Evolutionary conservation across 2,329 filamentous ascomycete genomes (phyloP).

Genomic region (Talaromyces piceae): DNA sequence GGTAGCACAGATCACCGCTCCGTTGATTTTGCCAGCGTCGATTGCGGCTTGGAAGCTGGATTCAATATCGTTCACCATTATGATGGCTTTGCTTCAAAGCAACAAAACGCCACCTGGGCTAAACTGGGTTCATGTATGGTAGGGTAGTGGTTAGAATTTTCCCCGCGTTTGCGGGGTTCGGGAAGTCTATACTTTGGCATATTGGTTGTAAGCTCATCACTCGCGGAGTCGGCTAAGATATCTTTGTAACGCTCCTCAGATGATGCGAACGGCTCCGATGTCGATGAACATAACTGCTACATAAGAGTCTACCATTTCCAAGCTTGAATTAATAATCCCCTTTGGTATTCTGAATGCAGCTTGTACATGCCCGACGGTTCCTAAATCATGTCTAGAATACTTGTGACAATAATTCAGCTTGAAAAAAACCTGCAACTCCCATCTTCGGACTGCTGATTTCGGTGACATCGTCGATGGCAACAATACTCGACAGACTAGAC

Average conservation of each 20-base stretch:
- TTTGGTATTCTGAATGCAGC: background rate
- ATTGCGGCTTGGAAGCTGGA: constrained; percentile 34
- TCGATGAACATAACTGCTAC: background rate
- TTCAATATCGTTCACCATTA: constrained; percentile 29
- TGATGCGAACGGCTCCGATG: background rate
- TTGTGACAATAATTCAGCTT: constrained; percentile 2
- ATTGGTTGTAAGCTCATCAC: no score
- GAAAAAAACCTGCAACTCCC: constrained; percentile 1
- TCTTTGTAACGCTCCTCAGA: background rate
- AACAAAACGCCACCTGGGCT: background rate
- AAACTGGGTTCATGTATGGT: no score
- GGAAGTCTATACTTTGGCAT: no score
- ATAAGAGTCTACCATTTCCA: constrained; percentile 1
- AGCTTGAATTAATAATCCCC: background rate
- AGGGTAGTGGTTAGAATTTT: no score
- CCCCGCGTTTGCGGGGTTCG: no score
- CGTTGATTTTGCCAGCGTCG: constrained; percentile 38
- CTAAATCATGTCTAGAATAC: background rate
- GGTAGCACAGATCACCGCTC: constrained; percentile 37
- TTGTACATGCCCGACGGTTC: background rate
- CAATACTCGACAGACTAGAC: background rate
- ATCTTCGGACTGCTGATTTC: constrained; percentile 3
- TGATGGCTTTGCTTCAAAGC: no score
- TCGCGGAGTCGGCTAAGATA: no score
- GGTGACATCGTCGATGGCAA: constrained; percentile 6